Percentiles rank a stretch among this genome's conserved stretches.
Conservation (phyloP, 1,284 basidiomycete genomes). For the Cutaneotrichosporon arboriforme region DNA sequence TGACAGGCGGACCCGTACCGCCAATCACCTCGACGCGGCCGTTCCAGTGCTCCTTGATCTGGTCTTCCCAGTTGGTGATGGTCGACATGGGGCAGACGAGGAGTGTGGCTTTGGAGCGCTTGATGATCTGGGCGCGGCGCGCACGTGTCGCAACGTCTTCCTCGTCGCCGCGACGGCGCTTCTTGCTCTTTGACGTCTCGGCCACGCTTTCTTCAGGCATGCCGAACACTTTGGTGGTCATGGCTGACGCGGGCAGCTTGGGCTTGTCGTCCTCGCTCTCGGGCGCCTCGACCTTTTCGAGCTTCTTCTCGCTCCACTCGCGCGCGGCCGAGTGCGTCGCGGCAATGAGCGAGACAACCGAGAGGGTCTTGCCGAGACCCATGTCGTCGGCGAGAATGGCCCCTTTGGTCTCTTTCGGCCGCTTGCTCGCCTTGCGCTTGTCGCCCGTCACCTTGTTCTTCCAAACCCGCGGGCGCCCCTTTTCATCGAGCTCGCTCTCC, state of each 20-base stretch:
- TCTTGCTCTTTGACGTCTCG: constrained; percentile 27
- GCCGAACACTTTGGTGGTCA: constrained; percentile 71
- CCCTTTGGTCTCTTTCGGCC: constrained; percentile 74
- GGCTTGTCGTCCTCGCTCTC: constrained; percentile 47
- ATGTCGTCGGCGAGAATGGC: constrained; percentile 93
- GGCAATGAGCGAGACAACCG: constrained; percentile 82
- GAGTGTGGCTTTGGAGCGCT: constrained; percentile 81
- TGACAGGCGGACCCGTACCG: constrained; percentile 40
- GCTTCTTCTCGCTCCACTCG: constrained; percentile 55
- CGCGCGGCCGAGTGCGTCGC: constrained; percentile 69
- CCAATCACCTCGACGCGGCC: constrained; percentile 74
- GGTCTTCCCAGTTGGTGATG: constrained; percentile 97
- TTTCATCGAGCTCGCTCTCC: constrained; percentile 36
- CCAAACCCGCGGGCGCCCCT: constrained; percentile 64
- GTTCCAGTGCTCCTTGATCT: constrained; percentile 91
- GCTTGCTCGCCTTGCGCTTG: constrained; percentile 53
- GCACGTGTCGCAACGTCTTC: constrained; percentile 42
- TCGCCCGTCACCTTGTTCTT: constrained; percentile 80
- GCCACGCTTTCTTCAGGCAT: constrained; percentile 56
- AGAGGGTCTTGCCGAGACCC: constrained; percentile 98
- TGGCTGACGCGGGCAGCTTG: constrained; percentile 56
- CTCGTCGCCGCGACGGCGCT: constrained; percentile 36
- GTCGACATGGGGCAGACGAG: constrained; percentile 95
- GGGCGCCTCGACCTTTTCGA: constrained; percentile 50
- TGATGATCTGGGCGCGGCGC: constrained; percentile 66